Evolutionary conservation across 2,329 filamentous ascomycete genomes (phyloP).

Genomic region (Ascochyta fabae): DNA sequence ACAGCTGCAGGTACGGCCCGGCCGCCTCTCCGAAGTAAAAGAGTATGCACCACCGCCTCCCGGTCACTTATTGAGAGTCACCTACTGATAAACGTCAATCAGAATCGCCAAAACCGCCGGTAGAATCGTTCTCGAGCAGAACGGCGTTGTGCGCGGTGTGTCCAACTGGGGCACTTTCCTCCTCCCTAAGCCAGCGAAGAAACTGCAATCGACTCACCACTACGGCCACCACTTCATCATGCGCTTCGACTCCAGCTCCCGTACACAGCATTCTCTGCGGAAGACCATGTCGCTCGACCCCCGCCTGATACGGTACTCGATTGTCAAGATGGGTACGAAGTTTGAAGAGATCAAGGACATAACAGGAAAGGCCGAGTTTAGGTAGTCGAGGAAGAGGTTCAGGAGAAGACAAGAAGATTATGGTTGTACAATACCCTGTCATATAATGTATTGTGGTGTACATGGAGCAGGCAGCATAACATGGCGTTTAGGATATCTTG

Average conservation of each 20-base stretch:
- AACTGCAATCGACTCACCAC: slow-evolving; percentile 82
- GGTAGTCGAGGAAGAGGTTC: slow-evolving; percentile 10
- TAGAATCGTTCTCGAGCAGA: slow-evolving; percentile 78
- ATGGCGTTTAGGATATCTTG: slow-evolving; percentile 10
- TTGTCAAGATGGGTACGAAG: slow-evolving; percentile 82
- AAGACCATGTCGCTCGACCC: slow-evolving; percentile 84
- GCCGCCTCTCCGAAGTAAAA: slow-evolving; percentile 89
- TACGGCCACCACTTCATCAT: slow-evolving; percentile 97
- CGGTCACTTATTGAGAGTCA: slow-evolving; percentile 36
- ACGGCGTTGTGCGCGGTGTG: slow-evolving; percentile 89
- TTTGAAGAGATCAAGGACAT: slow-evolving; percentile 67
- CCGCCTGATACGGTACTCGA: slow-evolving; percentile 83
- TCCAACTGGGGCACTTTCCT: slow-evolving; percentile 95
- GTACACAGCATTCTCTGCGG: slow-evolving; percentile 76
- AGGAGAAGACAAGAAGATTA: background rate
- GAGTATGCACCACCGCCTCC: slow-evolving; percentile 65
- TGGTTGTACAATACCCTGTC: slow-evolving; percentile 15
- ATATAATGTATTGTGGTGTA: slow-evolving; percentile 1
- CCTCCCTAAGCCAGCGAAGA: slow-evolving; percentile 78
- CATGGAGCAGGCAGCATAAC: slow-evolving; percentile 10
- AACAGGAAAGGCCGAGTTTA: slow-evolving; percentile 60
- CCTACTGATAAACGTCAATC: slow-evolving; percentile 18
- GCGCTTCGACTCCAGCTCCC: slow-evolving; percentile 83
- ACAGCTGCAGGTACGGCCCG: slow-evolving; percentile 78
- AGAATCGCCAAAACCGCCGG: slow-evolving; percentile 90